Evolutionary conservation across 1,284 basidiomycete genomes (phyloP).

Genomic region (Caloboletus firmus): DNA sequence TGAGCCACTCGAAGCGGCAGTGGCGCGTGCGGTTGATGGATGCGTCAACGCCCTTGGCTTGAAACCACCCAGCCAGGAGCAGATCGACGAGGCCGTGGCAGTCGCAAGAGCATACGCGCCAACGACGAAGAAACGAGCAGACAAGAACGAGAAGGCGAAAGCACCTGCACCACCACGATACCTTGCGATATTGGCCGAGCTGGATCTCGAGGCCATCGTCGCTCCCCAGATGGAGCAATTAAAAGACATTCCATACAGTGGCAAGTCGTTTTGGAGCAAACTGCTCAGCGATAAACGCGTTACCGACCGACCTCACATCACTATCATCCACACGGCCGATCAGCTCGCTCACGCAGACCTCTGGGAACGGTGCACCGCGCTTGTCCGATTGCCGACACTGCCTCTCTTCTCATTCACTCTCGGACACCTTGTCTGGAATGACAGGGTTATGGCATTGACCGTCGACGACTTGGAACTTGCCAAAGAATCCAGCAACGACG

Average conservation of each 20-base stretch:
- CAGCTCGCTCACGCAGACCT: conserved; percentile 50
- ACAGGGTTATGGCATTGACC: conserved; percentile 75
- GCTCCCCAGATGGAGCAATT: conserved; percentile 36
- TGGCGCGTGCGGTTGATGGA: conserved; percentile 62
- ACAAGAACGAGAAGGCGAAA: conserved; percentile 37
- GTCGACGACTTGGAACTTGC: conserved; percentile 56
- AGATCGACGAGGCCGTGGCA: conserved; percentile 60
- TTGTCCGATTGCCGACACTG: conserved; percentile 45
- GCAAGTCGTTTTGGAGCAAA: conserved; percentile 48
- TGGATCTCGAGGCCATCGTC: conserved; percentile 57
- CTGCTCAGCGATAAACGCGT: conserved; percentile 55
- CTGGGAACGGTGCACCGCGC: conserved; percentile 64
- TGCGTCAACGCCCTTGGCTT: conserved; percentile 53
- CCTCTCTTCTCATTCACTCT: conserved; percentile 66
- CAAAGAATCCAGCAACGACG: not conserved
- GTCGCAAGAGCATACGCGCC: conserved; percentile 54
- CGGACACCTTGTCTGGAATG: conserved; percentile 72
- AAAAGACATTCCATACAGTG: conserved; percentile 27
- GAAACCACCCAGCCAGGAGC: conserved; percentile 52
- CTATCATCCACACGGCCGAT: conserved; percentile 74
- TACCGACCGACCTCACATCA: conserved; percentile 75
- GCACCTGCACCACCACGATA: conserved; percentile 49
- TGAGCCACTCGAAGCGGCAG: conserved; percentile 53
- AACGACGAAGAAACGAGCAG: conserved; percentile 36
- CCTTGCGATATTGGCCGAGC: conserved; percentile 75